Evolutionary conservation across 2,329 filamentous ascomycete genomes (phyloP), one percentile per base, ranked within the genome.

Genomic region (Penicillium sp.): DNA sequence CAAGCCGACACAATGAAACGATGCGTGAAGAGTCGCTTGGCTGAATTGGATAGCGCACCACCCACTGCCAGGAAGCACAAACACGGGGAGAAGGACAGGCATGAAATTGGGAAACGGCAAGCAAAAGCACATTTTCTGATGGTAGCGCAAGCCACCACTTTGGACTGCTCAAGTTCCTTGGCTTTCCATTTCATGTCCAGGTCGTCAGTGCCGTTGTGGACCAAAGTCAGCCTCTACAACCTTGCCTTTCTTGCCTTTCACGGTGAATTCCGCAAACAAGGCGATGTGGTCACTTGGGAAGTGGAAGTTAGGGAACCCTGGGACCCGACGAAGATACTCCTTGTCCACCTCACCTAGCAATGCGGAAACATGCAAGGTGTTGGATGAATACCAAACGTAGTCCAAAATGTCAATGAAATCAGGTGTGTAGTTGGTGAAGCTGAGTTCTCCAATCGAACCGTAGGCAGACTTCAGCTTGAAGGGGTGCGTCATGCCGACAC

Each of bases 311-410:
- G 90, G 90, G 71, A 95, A 95, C 0, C 90, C 90, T 3, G 90
- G 90, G 26, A 96, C 88, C 45, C 85, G 81, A 67, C 88, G 85
- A 49, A 95, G 81, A 66, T 95, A 93, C 27, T 88, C 81, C 54
- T 84, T 81, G 66, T 96, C 90, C 2, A 94, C 88, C 38, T 91
- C 86, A 28, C 90, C 90, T 4, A 96, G 82, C 45, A 96, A 71
- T 45, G 86, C 86, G 13, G 88, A 84, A 25, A 94, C 86, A 64
- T 93, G 87, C 39, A 96, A 76, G 24, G 86, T 83, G 68, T 93
- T 95, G 49, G 89, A 91, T 48, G 90, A 90, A 71, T 95, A 98
- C 90, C 90, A 97, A 62, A 98, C 89, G 70, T 97, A 96, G 67
- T 98, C 93, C 57, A 98, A 86, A 48, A 94, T 88, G 53, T 90